Base-by-base conservation (phyloP, 2,329 filamentous ascomycete species). In the Xylariaceae sp. region DNA sequence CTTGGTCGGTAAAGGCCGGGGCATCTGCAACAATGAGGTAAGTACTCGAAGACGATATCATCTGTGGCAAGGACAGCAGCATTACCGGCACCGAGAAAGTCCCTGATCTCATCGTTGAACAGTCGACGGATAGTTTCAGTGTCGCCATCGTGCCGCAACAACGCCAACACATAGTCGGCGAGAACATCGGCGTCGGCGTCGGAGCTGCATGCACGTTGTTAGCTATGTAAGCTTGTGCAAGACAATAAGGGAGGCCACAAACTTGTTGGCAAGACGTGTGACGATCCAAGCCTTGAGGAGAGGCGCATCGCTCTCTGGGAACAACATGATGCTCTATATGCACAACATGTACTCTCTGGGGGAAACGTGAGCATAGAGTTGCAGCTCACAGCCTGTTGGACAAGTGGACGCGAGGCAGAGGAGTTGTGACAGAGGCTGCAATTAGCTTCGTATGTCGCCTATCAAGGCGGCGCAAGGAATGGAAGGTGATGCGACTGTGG, bases 291-390 rank as follows among this genome's bases (percentile, higher is more conserved):
- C 76, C 75, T 90, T 91, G 49, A 94, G 76, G 55, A 80, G 72
- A 50, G 79, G 73, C 69, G 78, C 75, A 69, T 88, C 81, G 61
- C 80, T 77, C 64, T 86, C 83, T 42, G 78, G 70, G 63, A 87
- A 86, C 60, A 87, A 65, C 83, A 86, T 87, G 50, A 31, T 51
- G 14, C 48, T 97, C 97, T 94, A 92, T 93, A 1, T 96, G 96
- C 75, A 95, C 94, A 5, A 95, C 97, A 77, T 94, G 99, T 73
- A 96, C 90, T 66, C 94, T 99, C 74, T 97, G 93, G 36, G 94
- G 94, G 58, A 90, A 99, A 70, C 99, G 99, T 76, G 99, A 94
- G 75, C 86, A 86, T 10, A 84, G 87, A 62, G 94, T 99, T 75
- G 94, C 94, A 46, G 84, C 87, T 67, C 84, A 96, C 68, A 80